Percentiles rank a stretch among this genome's conserved stretches.
Conservation (phyloP, 768 basidiomycete species). For the Serendipita sp. region DNA sequence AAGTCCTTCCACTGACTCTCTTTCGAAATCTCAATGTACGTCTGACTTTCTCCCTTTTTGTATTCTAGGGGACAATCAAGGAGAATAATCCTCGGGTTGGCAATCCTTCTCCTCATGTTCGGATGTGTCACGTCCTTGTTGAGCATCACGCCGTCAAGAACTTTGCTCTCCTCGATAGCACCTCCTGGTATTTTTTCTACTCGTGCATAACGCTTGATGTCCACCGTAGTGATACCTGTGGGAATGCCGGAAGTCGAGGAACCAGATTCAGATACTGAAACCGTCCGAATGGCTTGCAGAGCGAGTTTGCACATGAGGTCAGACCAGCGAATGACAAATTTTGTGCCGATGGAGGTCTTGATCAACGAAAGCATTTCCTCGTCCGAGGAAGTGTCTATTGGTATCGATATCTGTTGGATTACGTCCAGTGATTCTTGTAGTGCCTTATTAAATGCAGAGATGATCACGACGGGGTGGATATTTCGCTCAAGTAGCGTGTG, state of each 20-base stretch:
- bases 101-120: conserved; percentile 83
- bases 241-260: conserved; percentile 38
- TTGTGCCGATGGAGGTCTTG: conserved; percentile 96
- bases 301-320: conserved; percentile 96
- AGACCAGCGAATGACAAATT: conserved; percentile 91
- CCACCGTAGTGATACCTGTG: conserved; percentile 68
- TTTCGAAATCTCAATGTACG: conserved; percentile 94
- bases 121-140: conserved; percentile 99
- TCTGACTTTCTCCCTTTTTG: conserved; percentile 97
- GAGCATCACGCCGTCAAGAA: conserved; percentile 82
- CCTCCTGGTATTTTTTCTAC: conserved; percentile 97
- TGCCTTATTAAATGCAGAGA: conserved; percentile 93
- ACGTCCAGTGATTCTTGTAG: conserved; percentile 83
- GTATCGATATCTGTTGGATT: conserved; percentile 72
- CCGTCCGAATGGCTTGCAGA: conserved; percentile 78
- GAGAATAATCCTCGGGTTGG: conserved; percentile 73
- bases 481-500: conserved; percentile 85
- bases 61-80: conserved; percentile 95
- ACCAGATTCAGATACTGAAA: conserved; percentile 19
- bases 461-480: conserved; percentile 98
- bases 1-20: conserved; percentile 86
- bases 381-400: conserved; percentile 75
- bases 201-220: conserved; percentile 94
- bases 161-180: conserved; percentile 83
- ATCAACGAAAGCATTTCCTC: conserved; percentile 89